Conservation (phyloP, 2,329 filamentous ascomycete genomes). For the Metarhizium rileyi region DNA sequence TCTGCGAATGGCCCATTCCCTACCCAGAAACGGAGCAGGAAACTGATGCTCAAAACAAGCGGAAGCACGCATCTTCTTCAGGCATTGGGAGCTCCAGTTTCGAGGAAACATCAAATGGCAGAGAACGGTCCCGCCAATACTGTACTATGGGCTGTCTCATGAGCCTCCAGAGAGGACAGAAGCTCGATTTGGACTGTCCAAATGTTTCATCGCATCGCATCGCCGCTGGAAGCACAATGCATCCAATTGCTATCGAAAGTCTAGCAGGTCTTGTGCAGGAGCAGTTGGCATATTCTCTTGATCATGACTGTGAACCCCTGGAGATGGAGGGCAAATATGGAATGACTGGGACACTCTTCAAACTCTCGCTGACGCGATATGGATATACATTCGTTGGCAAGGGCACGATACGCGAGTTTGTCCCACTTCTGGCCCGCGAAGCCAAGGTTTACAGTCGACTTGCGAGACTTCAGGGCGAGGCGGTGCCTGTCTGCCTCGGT, state of each 20-base stretch:
- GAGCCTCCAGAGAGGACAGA: conserved; percentile 19
- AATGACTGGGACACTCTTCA: conserved; percentile 28
- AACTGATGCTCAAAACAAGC: no score
- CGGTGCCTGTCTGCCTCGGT: conserved; percentile 28
- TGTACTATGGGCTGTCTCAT: conserved; percentile 31
- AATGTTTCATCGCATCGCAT: conserved; percentile 25
- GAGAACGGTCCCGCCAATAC: conserved; percentile 12
- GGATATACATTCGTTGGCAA: conserved; percentile 35
- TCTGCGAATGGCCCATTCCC: no score
- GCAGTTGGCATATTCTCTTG: no score
- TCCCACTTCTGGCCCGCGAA: conserved; percentile 25
- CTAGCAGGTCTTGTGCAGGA: no score
- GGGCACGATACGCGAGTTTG: conserved; percentile 24
- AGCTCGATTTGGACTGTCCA: conserved; percentile 26
- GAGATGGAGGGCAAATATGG: conserved; percentile 19
- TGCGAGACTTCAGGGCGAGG: conserved; percentile 20
- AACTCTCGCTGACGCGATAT: conserved; percentile 27
- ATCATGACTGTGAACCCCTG: conserved; percentile 21
- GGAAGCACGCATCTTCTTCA: no score
- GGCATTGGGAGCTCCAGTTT: no score
- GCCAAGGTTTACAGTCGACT: conserved; percentile 25
- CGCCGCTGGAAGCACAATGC: conserved; percentile 3
- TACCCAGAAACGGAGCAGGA: no score
- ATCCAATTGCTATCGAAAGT: no score
- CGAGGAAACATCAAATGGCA: not conserved